phyloP scores from a whole-genome alignment of 73 alveolate species.

The Stentor roeselii region DNA sequence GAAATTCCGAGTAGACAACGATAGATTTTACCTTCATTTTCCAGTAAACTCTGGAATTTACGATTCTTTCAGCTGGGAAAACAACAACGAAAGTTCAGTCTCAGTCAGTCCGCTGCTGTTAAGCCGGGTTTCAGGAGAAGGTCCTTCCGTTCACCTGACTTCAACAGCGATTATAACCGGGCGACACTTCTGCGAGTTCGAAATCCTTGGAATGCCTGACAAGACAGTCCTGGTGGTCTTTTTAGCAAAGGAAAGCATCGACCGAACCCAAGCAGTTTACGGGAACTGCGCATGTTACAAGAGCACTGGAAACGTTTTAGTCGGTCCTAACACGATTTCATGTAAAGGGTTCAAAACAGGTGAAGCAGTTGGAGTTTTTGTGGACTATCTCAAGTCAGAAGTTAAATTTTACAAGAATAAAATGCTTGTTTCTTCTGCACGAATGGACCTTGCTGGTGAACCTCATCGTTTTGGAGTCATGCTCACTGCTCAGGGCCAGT shows the following conservation, averaged over 20 bases:
- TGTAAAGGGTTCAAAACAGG: background rate
- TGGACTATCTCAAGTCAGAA: background rate
- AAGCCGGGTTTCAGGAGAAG: background rate
- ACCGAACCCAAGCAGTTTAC: background rate
- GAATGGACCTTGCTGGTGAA: background rate
- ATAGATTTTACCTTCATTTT: background rate
- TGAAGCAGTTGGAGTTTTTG: background rate
- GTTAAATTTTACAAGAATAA: slow-evolving; percentile 1
- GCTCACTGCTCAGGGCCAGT: background rate
- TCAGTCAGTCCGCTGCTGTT: background rate
- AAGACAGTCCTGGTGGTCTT: background rate
- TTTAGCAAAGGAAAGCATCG: background rate
- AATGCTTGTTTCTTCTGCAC: background rate
- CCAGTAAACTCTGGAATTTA: slow-evolving; percentile 21
- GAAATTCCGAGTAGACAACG: background rate
- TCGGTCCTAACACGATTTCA: background rate
- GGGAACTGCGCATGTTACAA: background rate
- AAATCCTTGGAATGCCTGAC: background rate
- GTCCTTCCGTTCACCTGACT: background rate
- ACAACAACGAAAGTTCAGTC: background rate
- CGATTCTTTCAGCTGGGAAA: slow-evolving; percentile 6
- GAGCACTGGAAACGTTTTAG: background rate
- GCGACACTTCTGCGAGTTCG: background rate
- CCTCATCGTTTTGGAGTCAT: background rate
- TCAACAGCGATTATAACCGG: background rate